phyloP scores from a whole-genome alignment of 495 filamentous ascomycete genomes.

The Jackrogersella multiformis region DNA sequence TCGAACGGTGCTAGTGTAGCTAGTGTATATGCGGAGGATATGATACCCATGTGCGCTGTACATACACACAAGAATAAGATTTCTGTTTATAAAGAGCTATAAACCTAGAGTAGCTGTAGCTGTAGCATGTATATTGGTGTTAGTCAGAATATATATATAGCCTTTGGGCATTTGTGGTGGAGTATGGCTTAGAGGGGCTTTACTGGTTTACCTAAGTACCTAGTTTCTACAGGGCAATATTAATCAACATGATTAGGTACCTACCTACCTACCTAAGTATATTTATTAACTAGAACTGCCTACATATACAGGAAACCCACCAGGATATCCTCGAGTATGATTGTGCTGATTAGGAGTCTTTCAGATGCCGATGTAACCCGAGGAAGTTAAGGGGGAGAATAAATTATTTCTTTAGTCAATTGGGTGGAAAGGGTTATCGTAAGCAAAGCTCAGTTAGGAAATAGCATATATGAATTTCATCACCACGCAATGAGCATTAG shows the following conservation, averaged over 20 bases:
- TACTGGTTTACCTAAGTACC: no score
- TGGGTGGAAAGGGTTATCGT: no score
- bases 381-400: no score
- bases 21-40: conserved; percentile 52
- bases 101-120: not conserved
- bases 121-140: not conserved
- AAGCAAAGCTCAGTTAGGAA: no score
- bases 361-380: no score
- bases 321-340: not conserved
- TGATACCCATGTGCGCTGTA: conserved; percentile 18
- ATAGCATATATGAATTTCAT: no score
- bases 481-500: no score
- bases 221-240: not conserved
- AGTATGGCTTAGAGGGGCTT: not conserved
- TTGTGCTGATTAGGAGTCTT: not conserved
- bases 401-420: no score
- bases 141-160: not conserved
- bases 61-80: conserved; percentile 1
- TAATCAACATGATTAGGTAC: not conserved
- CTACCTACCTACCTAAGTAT: no score
- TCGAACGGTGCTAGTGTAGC: conserved; percentile 86
- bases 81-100: conserved; percentile 8
- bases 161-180: not conserved
- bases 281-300: no score
- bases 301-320: no score